Evolutionary conservation across 768 basidiomycete species (phyloP).

Genomic region (Mycena haematopus): DNA sequence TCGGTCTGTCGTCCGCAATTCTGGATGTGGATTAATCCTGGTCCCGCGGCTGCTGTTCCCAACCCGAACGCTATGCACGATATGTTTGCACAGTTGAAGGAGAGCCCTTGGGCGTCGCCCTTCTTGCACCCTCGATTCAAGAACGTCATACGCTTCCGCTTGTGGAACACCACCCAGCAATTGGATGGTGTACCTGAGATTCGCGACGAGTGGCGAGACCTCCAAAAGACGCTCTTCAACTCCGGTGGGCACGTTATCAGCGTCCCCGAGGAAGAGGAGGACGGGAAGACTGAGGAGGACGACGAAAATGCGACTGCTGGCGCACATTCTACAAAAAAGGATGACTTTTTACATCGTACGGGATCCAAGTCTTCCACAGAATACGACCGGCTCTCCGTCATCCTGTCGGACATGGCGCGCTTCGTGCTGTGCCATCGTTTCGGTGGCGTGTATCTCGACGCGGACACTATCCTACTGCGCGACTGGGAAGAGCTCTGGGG

Average conservation of each 20-base stretch:
- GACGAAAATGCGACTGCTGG: conserved; percentile 60
- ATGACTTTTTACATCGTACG: conserved; percentile 71
- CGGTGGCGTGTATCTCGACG: conserved; percentile 94
- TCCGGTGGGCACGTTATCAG: conserved; percentile 81
- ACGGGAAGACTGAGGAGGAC: conserved; percentile 33
- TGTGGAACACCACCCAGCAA: conserved; percentile 98
- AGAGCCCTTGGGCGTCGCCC: conserved; percentile 90
- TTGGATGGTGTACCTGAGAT: conserved; percentile 87
- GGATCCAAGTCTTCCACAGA: conserved; percentile 88
- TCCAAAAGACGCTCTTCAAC: conserved; percentile 83
- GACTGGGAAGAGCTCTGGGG: conserved; percentile 99
- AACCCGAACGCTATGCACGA: conserved; percentile 79
- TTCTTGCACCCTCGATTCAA: conserved; percentile 90
- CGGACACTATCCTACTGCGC: conserved; percentile 89
- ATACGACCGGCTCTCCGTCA: conserved; percentile 91
- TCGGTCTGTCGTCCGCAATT: conserved; percentile 84
- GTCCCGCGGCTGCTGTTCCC: conserved; percentile 84
- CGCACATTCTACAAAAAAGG: conserved; percentile 46
- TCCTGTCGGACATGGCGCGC: conserved; percentile 95
- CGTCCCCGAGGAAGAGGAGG: conserved; percentile 50
- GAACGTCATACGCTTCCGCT: conserved; percentile 87
- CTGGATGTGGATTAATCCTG: conserved; percentile 97
- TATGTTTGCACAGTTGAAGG: conserved; percentile 81
- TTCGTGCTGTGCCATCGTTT: conserved; percentile 93
- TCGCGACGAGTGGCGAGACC: conserved; percentile 83